Evolutionary conservation across 345 rosid species (phyloP), one percentile per base, ranked within the genome.

Genomic region (Citrus inodora): DNA sequence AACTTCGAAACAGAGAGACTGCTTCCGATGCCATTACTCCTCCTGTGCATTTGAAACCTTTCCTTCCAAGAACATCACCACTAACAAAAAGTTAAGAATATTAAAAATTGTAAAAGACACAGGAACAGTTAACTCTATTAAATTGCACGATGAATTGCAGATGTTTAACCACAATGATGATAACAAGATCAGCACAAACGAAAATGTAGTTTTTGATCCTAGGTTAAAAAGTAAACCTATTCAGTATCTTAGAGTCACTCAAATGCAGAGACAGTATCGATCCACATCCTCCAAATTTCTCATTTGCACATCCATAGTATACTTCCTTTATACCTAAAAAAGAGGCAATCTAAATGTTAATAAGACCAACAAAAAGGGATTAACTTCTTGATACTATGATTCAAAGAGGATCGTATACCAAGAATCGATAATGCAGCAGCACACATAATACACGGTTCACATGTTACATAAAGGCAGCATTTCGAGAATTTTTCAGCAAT

Each of bases 361-460:
- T 22, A 38, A 74, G 38, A 55, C 24, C 17, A 59, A 35, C 13
- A 48, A 60, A 64, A 61, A 40, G 5, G 33, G 59, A 22, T n/a
- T 46, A 4, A 16, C 60, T 67, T n/a, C 65, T 22, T 24, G 66
- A 25, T 21, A 24, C 74, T 70, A 69, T 14, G 24, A 74, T n/a
- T 5, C 8, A 74, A 59, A 24, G 48, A 71, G 13, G 60, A 80
- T 48, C 24, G 51, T 25, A 76, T 89, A 92, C 95, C 92, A 58
- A 94, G 86, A 80, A 91, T 87, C 4, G 95, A 90, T 82, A 91
- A 84, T 62, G 97, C 97, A 1, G 95, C 88, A 79, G 97, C 97
- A 82, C 97, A 96, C 98, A 95, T 93, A 67, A 92, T 94, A 83
- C 97, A 94, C 19, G 93, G 97, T 88, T 93, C 99, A 82, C 95